phyloP scores from a whole-genome alignment of 1,139 yeast genomes.

The Yamadazyma membranifaciens region DNA sequence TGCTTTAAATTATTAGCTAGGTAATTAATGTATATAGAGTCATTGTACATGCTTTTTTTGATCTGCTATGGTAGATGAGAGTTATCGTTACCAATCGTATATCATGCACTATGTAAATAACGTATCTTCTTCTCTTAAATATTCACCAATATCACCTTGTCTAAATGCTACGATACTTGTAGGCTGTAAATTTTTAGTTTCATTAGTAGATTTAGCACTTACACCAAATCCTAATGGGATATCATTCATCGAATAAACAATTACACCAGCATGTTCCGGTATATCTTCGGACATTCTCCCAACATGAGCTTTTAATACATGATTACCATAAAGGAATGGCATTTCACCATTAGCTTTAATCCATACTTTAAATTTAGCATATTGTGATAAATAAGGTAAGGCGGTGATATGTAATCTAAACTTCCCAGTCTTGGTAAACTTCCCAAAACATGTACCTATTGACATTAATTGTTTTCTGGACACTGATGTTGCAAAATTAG shows the following conservation, averaged over 20 bases:
- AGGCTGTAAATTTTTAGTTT: slow-evolving; percentile 84
- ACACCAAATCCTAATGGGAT: slow-evolving; percentile 96
- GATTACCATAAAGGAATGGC: slow-evolving; percentile 97
- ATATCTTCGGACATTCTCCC: slow-evolving; percentile 97
- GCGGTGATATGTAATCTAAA: slow-evolving; percentile 95
- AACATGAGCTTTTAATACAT: slow-evolving; percentile 91
- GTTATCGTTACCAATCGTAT: slow-evolving; percentile 6
- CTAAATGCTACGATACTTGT: slow-evolving; percentile 93
- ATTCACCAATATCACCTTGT: slow-evolving; percentile 98
- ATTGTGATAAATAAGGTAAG: slow-evolving; percentile 74
- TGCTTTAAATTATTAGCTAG: slow-evolving; percentile 23
- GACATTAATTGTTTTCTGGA: slow-evolving; percentile 90
- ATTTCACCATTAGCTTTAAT: slow-evolving; percentile 96
- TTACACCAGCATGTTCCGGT: slow-evolving; percentile 96
- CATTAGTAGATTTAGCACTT: slow-evolving; percentile 88
- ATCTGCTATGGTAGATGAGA: not conserved
- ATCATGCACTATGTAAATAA: slow-evolving; percentile 61
- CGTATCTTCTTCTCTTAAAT: slow-evolving; percentile 96
- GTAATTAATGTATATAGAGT: slow-evolving; percentile 7
- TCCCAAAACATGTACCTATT: slow-evolving; percentile 89
- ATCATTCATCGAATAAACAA: slow-evolving; percentile 88
- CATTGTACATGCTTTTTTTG: not conserved
- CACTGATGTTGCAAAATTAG: slow-evolving; percentile 85
- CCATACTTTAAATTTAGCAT: slow-evolving; percentile 94
- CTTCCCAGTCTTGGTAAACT: slow-evolving; percentile 96